phyloP scores from a whole-genome alignment of 108 stramenopile genomes.

The Pseudonitzschia multistriata region DNA sequence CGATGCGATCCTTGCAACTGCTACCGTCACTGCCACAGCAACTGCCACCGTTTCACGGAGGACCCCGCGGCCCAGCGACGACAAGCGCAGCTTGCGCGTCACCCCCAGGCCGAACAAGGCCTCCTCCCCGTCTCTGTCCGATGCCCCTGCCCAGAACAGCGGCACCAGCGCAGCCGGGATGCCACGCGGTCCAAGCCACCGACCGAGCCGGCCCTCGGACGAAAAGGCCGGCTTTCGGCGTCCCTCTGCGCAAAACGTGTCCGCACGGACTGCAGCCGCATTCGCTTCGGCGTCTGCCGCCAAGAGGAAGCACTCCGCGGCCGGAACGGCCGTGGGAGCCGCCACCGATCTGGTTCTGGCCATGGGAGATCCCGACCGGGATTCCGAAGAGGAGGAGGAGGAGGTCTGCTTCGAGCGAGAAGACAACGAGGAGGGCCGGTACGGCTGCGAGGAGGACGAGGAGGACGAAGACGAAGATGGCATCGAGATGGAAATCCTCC shows the following conservation, averaged over 20 bases:
- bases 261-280: not conserved
- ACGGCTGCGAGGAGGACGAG: slow-evolving; percentile 20
- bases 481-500: slow-evolving; percentile 27
- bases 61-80: slow-evolving; percentile 19
- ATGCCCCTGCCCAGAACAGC: not conserved
- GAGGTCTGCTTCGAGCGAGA: not conserved
- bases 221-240: slow-evolving; percentile 19
- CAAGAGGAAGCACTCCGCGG: not conserved
- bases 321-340: not conserved
- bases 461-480: slow-evolving; percentile 15
- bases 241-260: not conserved
- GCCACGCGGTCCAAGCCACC: not conserved
- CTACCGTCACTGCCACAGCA: not conserved
- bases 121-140: not conserved
- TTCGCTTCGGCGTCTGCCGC: not conserved
- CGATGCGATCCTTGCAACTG: not conserved
- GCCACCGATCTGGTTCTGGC: not conserved
- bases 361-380: not conserved
- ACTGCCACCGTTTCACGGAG: not conserved
- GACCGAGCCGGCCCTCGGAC: slow-evolving; percentile 16
- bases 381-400: not conserved
- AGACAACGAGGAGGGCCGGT: not conserved
- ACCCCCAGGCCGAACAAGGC: not conserved
- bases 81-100: slow-evolving; percentile 13
- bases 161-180: not conserved